phyloP scores from a whole-genome alignment of 1,284 basidiomycete species.

The Malassezia obtusa region DNA sequence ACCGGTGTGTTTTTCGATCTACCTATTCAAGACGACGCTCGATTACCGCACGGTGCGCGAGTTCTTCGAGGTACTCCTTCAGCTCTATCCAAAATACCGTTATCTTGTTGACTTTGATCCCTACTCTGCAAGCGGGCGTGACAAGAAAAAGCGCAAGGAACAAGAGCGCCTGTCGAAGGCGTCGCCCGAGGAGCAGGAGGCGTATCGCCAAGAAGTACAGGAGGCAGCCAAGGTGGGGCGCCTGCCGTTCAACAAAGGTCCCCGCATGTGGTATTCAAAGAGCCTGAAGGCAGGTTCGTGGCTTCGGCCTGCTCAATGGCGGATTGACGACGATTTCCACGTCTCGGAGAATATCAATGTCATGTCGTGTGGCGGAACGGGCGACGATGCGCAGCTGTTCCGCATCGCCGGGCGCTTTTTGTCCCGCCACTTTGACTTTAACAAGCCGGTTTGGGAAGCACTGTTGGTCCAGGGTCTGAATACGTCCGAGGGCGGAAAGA shows the following conservation, averaged over 20 bases:
- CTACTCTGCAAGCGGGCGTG: slow-evolving; percentile 23
- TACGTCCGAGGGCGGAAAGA: slow-evolving; percentile 36
- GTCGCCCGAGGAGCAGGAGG: slow-evolving; percentile 4
- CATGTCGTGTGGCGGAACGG: slow-evolving; percentile 20
- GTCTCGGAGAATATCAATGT: slow-evolving; percentile 41
- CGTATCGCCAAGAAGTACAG: not conserved
- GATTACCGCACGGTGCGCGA: slow-evolving; percentile 38
- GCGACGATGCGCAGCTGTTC: slow-evolving; percentile 33
- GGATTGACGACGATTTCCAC: slow-evolving; percentile 41
- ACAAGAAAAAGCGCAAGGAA: slow-evolving; percentile 17
- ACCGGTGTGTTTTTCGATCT: slow-evolving; percentile 45
- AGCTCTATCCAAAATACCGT: slow-evolving; percentile 43
- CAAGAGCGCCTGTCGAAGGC: slow-evolving; percentile 9
- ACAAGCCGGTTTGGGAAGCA: slow-evolving; percentile 46
- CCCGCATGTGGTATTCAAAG: slow-evolving; percentile 28
- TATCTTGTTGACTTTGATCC: slow-evolving; percentile 43
- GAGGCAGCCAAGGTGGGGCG: slow-evolving; percentile 4
- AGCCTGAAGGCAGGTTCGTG: slow-evolving; percentile 36
- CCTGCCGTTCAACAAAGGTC: slow-evolving; percentile 23
- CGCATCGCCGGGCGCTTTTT: slow-evolving; percentile 40
- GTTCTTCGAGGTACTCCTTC: slow-evolving; percentile 40
- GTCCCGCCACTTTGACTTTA: slow-evolving; percentile 41
- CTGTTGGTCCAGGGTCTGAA: slow-evolving; percentile 43
- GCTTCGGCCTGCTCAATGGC: slow-evolving; percentile 37
- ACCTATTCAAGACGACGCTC: slow-evolving; percentile 41